These are phyloP conservation scores for Kazachstania taianensis DNA, from an alignment of 805 yeast genomes.

Conservation along the genomic window DNA sequence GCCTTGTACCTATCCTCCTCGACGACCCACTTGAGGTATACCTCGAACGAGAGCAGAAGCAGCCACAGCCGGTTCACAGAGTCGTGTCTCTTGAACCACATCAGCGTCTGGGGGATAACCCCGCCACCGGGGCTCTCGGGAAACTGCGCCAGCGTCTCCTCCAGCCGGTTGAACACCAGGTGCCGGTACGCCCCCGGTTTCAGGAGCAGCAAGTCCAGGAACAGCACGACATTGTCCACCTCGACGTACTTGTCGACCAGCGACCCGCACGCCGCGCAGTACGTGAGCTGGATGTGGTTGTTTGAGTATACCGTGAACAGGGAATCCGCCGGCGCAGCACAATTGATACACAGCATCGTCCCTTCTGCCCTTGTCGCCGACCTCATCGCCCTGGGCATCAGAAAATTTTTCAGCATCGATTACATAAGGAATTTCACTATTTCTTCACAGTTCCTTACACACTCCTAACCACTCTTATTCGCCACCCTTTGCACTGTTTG, in stretches of 20 bases:
- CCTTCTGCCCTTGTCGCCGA: neutral
- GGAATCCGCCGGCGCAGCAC: slow-evolving; percentile 54
- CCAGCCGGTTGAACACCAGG: slow-evolving; percentile 61
- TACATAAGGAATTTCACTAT: no score
- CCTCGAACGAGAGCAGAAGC: slow-evolving; percentile 69
- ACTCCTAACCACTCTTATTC: no score
- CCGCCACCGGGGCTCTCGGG: neutral
- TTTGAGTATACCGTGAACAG: slow-evolving; percentile 66
- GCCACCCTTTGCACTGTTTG: neutral
- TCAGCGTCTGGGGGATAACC: slow-evolving; percentile 3
- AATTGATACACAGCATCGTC: slow-evolving; percentile 81
- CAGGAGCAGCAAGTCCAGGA: slow-evolving; percentile 71
- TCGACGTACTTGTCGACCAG: slow-evolving; percentile 90
- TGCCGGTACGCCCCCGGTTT: slow-evolving; percentile 87
- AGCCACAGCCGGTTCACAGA: slow-evolving; percentile 41
- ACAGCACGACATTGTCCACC: slow-evolving; percentile 71
- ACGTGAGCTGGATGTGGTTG: slow-evolving; percentile 68
- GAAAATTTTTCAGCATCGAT: no score
- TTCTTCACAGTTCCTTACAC: no score
- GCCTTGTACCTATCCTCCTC: slow-evolving; percentile 49
- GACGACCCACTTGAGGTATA: slow-evolving; percentile 84
- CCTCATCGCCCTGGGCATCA: no score
- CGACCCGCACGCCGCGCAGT: slow-evolving; percentile 59
- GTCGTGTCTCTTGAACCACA: slow-evolving; percentile 19
- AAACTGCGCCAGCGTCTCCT: slow-evolving; percentile 5